These are phyloP conservation scores for Gigaspora rosea DNA, from an alignment of 192 early-diverging fungal genomes.

Conservation along the genomic window DNA sequence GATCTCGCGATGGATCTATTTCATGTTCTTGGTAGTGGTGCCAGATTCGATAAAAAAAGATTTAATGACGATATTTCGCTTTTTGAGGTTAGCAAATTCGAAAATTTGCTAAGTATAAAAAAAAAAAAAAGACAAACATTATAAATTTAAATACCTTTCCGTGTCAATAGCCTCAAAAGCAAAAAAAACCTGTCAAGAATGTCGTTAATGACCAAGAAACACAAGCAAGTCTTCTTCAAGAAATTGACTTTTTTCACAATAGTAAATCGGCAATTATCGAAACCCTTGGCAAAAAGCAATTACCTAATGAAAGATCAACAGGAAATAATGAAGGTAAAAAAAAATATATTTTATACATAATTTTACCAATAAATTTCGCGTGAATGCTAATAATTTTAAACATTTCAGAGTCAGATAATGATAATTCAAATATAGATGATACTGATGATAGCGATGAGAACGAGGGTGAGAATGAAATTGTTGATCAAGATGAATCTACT, in stretches of 20 bases:
- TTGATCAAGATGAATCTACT: conserved; percentile 31
- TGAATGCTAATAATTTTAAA: not conserved
- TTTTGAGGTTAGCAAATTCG: conserved; percentile 65
- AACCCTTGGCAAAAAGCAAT: conserved; percentile 30
- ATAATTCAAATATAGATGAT: conserved; percentile 7
- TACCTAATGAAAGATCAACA: conserved; percentile 17
- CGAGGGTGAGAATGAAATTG: conserved; percentile 31
- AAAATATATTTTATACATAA: not conserved
- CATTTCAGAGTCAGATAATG: conserved; percentile 9
- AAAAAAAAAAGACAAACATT: not conserved
- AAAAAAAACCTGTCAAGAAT: conserved; percentile 11
- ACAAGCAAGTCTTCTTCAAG: conserved; percentile 35
- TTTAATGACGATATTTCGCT: conserved; percentile 80
- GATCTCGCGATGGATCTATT: conserved; percentile 65
- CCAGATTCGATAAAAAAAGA: conserved; percentile 83
- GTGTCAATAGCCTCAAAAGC: conserved; percentile 5
- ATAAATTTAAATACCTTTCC: not conserved
- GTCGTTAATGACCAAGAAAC: conserved; percentile 31
- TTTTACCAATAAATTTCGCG: not conserved
- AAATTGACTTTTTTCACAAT: conserved; percentile 52
- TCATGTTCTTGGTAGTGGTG: conserved; percentile 81
- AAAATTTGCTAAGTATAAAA: not conserved
- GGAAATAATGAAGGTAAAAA: conserved; percentile 18
- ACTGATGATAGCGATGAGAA: conserved; percentile 9
- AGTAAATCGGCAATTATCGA: conserved; percentile 38